Conservation (phyloP, 441 rosid species). For the Gossypium trilobum region DNA sequence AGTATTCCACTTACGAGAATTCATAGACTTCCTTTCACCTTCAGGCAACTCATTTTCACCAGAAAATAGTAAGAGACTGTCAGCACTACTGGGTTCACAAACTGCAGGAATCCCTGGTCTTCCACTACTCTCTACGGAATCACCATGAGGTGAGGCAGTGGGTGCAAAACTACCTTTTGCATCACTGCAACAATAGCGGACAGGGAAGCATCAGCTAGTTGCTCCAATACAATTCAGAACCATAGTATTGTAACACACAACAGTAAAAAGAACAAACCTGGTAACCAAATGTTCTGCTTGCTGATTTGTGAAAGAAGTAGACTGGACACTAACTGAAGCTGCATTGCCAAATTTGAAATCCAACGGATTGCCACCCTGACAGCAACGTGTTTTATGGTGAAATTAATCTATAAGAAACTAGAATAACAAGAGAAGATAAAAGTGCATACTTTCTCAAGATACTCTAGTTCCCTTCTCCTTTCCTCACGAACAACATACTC, state of each 20-base stretch:
- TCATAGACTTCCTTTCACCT: slow-evolving; percentile 39
- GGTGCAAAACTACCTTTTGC: slow-evolving; percentile 88
- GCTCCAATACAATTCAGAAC: slow-evolving; percentile 15
- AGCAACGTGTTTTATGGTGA: slow-evolving; percentile 19
- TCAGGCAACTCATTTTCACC: slow-evolving; percentile 67
- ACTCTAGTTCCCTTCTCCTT: slow-evolving; percentile 90
- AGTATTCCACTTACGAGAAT: slow-evolving; percentile 43
- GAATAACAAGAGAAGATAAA: slow-evolving; percentile 22
- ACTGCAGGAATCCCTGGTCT: slow-evolving; percentile 57
- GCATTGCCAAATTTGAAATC: slow-evolving; percentile 78
- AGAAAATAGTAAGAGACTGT: slow-evolving; percentile 68
- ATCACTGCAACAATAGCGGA: slow-evolving; percentile 52
- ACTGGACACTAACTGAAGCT: slow-evolving; percentile 79
- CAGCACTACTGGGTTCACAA: slow-evolving; percentile 85
- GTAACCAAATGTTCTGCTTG: slow-evolving; percentile 72
- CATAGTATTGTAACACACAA: slow-evolving; percentile 11
- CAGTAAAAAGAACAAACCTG: slow-evolving; percentile 49
- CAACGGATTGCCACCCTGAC: slow-evolving; percentile 97
- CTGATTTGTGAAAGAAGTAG: slow-evolving; percentile 79
- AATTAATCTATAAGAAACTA: slow-evolving; percentile 1
- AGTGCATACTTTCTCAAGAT: slow-evolving; percentile 83
- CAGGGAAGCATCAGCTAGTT: slow-evolving; percentile 18
- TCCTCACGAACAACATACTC: slow-evolving; percentile 95
- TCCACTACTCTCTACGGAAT: slow-evolving; percentile 93
- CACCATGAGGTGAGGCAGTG: slow-evolving; percentile 90